Conservation (phyloP, 108 stramenopile species). For the Hondaea fermentalgiana region DNA sequence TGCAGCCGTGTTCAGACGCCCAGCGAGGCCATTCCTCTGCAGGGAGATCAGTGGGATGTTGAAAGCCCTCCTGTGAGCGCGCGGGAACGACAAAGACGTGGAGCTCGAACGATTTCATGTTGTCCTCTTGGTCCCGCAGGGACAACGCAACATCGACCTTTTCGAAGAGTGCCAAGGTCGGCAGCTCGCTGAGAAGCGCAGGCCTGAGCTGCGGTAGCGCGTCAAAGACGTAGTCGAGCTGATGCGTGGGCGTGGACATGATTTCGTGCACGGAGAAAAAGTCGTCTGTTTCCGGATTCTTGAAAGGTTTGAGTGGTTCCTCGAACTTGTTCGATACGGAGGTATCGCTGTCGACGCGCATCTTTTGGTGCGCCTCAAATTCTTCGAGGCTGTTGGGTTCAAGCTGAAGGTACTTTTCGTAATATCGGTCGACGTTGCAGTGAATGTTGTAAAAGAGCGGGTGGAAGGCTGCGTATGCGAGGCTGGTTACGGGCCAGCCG, state of each 20-base stretch:
- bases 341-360: not conserved
- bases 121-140: not conserved
- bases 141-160: not conserved
- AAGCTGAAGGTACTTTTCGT: not conserved
- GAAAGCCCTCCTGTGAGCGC: not conserved
- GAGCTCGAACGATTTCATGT: not conserved
- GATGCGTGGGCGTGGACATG: not conserved
- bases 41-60: too few relatives aligned
- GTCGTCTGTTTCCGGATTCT: not conserved
- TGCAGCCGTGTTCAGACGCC: not conserved
- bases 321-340: not conserved
- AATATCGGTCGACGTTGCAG: slow-evolving; percentile 1
- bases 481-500: not conserved
- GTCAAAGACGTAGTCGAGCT: not conserved
- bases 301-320: not conserved
- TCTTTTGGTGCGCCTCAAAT: too few relatives aligned
- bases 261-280: not conserved
- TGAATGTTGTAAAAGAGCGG: not conserved
- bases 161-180: not conserved
- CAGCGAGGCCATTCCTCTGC: too few relatives aligned
- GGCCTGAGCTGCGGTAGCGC: not conserved
- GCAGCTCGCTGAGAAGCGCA: not conserved
- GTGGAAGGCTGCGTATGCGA: not conserved
- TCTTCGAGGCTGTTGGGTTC: not conserved
- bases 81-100: not conserved